These are phyloP conservation scores for Aspergillus olivimuriae DNA, from an alignment of 495 filamentous ascomycete genomes.

Conservation along the genomic window DNA sequence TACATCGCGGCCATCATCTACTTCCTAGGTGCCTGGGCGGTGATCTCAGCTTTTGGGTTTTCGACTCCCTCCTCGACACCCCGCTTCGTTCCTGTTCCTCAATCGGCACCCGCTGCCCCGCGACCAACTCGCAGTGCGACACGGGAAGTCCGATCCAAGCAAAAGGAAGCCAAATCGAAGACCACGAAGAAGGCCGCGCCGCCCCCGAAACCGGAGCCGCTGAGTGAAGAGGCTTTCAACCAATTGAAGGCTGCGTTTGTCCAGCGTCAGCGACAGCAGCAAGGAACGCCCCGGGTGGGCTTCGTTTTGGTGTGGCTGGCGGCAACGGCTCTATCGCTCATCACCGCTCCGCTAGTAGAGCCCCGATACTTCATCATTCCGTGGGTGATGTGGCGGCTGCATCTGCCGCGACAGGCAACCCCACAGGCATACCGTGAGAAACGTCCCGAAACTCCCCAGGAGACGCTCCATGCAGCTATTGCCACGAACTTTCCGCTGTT, in stretches of 20 bases:
- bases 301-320: slow-evolving; percentile 65
- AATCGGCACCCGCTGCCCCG: slow-evolving; percentile 8
- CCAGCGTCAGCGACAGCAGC: slow-evolving; percentile 28
- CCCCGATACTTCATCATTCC: slow-evolving; percentile 92
- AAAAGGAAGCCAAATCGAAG: slow-evolving; percentile 18
- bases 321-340: slow-evolving; percentile 65
- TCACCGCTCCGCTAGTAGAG: slow-evolving; percentile 88
- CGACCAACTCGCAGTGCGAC: slow-evolving; percentile 5
- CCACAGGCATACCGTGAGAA: slow-evolving; percentile 23
- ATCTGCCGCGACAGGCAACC: slow-evolving; percentile 51
- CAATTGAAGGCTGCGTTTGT: slow-evolving; percentile 28
- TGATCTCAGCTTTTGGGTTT: slow-evolving; percentile 50
- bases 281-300: slow-evolving; percentile 35
- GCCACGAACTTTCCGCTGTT: slow-evolving; percentile 41
- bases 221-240: slow-evolving; percentile 26
- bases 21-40: slow-evolving; percentile 53
- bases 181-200: slow-evolving; percentile 17
- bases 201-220: slow-evolving; percentile 14
- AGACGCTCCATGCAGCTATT: slow-evolving; percentile 22
- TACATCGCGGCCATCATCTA: slow-evolving; percentile 64
- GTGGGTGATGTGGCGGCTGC: slow-evolving; percentile 88
- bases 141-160: slow-evolving; percentile 21
- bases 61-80: slow-evolving; percentile 22
- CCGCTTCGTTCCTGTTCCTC: slow-evolving; percentile 18
- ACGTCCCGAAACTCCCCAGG: slow-evolving; percentile 16